Percentiles rank a stretch among this genome's conserved stretches.
phyloP scores from a whole-genome alignment of 768 basidiomycete genomes.

The Podaxis carcinomalis region DNA sequence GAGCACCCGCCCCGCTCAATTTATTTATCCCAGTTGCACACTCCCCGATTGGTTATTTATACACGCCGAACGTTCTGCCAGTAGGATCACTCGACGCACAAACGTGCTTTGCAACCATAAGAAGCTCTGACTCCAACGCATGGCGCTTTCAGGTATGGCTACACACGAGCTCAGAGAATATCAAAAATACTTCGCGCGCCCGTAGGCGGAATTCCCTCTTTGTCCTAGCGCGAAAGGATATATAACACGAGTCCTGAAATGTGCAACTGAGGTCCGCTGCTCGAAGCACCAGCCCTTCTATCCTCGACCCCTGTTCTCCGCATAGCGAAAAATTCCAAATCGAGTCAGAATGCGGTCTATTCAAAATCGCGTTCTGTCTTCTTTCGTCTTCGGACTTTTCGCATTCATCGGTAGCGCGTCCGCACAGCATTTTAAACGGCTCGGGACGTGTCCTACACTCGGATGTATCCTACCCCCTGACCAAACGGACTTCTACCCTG shows the following conservation, averaged over 20 bases:
- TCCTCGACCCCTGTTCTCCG: not conserved
- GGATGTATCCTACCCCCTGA: slow-evolving; percentile 44
- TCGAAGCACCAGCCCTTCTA: not conserved
- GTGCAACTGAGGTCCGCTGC: not conserved
- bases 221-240: not conserved
- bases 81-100: not conserved
- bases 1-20: not conserved
- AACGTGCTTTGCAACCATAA: not conserved
- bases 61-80: not conserved
- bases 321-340: not conserved
- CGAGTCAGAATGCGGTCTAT: not conserved
- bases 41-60: not conserved
- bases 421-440: slow-evolving; percentile 36
- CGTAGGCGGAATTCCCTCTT: not conserved
- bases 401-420: not conserved
- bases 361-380: not conserved
- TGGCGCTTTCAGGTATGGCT: not conserved
- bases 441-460: slow-evolving; percentile 37
- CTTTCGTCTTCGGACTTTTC: not conserved
- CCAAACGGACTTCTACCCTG: slow-evolving; percentile 38
- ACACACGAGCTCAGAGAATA: not conserved
- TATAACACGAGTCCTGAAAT: not conserved
- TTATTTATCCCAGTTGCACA: not conserved
- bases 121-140: not conserved
- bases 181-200: not conserved